These are phyloP conservation scores for Moniliophthora roreri DNA, from an alignment of 1,284 basidiomycete genomes.

Conservation along the genomic window DNA sequence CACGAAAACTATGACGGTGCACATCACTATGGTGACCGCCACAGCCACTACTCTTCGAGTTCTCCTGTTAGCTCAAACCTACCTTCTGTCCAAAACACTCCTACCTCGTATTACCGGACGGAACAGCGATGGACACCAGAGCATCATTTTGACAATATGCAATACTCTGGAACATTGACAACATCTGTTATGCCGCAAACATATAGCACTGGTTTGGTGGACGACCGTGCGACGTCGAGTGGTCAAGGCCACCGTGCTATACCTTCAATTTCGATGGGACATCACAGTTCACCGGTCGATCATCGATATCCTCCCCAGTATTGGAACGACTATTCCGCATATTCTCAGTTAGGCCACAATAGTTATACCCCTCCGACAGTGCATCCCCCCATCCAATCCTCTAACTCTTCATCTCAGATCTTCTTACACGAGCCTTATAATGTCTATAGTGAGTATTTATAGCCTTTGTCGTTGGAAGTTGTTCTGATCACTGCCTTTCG, in stretches of 20 bases:
- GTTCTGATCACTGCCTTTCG: background rate
- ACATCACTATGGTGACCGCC: background rate
- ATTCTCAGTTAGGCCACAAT: constrained; percentile 45
- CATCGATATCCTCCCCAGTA: constrained; percentile 42
- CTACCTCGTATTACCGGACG: constrained; percentile 28
- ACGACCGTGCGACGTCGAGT: constrained; percentile 31
- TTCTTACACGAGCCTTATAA: constrained; percentile 38
- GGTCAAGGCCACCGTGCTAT: constrained; percentile 6
- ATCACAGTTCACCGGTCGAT: constrained; percentile 24
- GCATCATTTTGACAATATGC: constrained; percentile 26
- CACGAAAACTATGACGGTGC: constrained; percentile 8
- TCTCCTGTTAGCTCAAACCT: background rate
- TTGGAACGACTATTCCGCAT: constrained; percentile 62
- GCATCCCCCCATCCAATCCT: constrained; percentile 14
- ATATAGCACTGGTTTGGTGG: constrained; percentile 67
- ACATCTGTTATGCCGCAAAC: constrained; percentile 68
- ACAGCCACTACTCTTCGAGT: background rate
- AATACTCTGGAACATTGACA: constrained; percentile 47
- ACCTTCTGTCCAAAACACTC: background rate
- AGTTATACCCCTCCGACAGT: constrained; percentile 19
- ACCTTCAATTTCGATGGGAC: constrained; percentile 14
- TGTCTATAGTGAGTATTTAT: constrained; percentile 23
- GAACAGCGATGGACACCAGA: constrained; percentile 55
- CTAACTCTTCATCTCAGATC: constrained; percentile 27
- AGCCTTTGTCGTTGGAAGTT: too few relatives aligned